Evolutionary conservation across 2,329 filamentous ascomycete genomes (phyloP), one percentile per base, ranked within the genome.

Genomic region (Pestalotiopsis sp.): DNA sequence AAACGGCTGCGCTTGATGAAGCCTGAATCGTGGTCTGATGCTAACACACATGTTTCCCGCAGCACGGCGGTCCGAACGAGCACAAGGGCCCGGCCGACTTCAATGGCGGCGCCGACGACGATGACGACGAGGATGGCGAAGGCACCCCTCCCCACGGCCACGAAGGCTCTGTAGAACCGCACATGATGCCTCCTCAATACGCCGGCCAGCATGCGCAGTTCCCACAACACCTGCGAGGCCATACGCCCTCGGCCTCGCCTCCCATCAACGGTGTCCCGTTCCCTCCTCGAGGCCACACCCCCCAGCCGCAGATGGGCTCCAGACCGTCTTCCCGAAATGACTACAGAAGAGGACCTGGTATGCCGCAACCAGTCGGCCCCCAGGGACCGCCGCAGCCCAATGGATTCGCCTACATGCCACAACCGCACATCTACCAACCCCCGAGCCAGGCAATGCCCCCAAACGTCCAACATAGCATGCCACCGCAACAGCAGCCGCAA

Each of bases 51-150:
- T 61, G 63, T 23, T 52, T 67, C 68, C 71, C 73, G 66, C 79
- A 98, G 94, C 97, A 97, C 85, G 94, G 94, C 75, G 92, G 90
- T 69, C 92, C 95, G 59, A 97, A 96, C 81, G 96, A 99, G 81
- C 95, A 98, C 83, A 99, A 98, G 83, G 95, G 95, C 2, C 96
- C 96, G 0, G 87, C 88, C 67, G 96, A 99, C 81, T 99, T 97
- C 82, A 93, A 92, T 77, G 94, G 94, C 72, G 92, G 92, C 71
- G 92, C 92, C 73, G 93, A 96, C 66, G 95, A 98, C 64, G 94
- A 97, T 17, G 93, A 92, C 36, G 92, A 93, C 27, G 92, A 94
- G 49, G 90, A 94, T 66, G 90, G 91, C 69, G 91, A 92, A 38
- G 91, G 87, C 69, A 93, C 92, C 6, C 92, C 92, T 61, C 91